Base-by-base conservation (phyloP, 2,329 filamentous ascomycete species). In the Diaporthe australafricana region DNA sequence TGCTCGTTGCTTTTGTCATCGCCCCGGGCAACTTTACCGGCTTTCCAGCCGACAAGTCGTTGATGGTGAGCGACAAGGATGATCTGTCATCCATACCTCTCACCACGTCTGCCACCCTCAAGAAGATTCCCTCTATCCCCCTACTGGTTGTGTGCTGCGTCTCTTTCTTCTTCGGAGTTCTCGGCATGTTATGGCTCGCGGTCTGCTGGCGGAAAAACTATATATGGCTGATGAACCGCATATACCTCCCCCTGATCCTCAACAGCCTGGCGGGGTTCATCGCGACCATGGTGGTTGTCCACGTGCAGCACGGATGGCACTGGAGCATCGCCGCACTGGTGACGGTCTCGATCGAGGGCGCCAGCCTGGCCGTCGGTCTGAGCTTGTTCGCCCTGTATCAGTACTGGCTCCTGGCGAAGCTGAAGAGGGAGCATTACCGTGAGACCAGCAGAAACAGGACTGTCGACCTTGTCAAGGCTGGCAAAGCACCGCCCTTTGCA, bases 1-100 rank as follows among this genome's bases (percentile, higher is more conserved):
- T 89, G 3, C 82, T 89, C 1, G 84, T 84, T 0, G 87, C 87
- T 35, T 89, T 88, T 79, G 80, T 89, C 20, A 81, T 88, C 52
- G 83, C 87, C 45, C 86, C 87, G 0, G 86, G 84, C 7, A 87
- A 85, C 0, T 89, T 88, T 75, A 87, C 84, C 47, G 83, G 80
- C 40, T 78, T 65, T 30, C 60, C 60, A 25, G 60, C 62, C 9
- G 53, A 60, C 14, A 50, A 32, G 1, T 45, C 65, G n/a, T 57
- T 69, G 53, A 50, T 48, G 45, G 38, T 60, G 67, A 50, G 27
- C 45, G 53, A 60, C 16, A 50, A 57, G 42, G 53, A 69, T n/a
- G 22, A 32, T 3, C 22, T 57, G 55, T 69, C 53, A 17, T 60
- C 67, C 6, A 52, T 55, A 11, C 42, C 53, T 9, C 45, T 69